Percentiles rank a stretch among this genome's conserved stretches.
Conservation (phyloP, 2,329 filamentous ascomycete genomes). For the Talaromyces albobiverticillius region DNA sequence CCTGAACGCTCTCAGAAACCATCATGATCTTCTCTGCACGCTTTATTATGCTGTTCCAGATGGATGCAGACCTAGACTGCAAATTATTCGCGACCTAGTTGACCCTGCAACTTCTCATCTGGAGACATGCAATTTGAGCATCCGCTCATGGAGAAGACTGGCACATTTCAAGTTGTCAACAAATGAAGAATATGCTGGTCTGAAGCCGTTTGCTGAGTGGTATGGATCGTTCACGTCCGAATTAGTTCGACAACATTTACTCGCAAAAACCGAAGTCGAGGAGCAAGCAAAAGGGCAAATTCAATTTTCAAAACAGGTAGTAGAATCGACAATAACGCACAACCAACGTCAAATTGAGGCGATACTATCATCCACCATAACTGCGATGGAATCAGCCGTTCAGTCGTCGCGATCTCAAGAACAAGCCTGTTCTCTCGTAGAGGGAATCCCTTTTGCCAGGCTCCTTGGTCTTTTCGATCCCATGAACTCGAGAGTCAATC, state of each 20-base stretch:
- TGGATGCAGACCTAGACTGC: constrained; percentile 51
- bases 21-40: constrained; percentile 60
- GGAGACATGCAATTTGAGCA: constrained; percentile 58
- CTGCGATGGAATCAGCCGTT: constrained; percentile 50
- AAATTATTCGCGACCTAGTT: constrained; percentile 53
- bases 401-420: constrained; percentile 38
- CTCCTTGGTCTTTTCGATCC: constrained; percentile 54
- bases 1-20: constrained; percentile 58
- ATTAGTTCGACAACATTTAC: constrained; percentile 53
- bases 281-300: constrained; percentile 43
- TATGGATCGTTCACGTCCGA: constrained; percentile 52
- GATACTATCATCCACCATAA: constrained; percentile 52
- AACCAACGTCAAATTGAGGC: constrained; percentile 59
- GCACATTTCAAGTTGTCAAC: constrained; percentile 56
- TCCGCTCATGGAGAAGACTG: constrained; percentile 58
- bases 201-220: constrained; percentile 54
- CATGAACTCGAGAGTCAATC: constrained; percentile 41
- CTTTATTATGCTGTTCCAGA: constrained; percentile 58
- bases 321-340: constrained; percentile 52
- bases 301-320: constrained; percentile 44
- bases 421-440: constrained; percentile 43
- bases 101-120: constrained; percentile 56
- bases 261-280: constrained; percentile 58
- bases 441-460: constrained; percentile 42
- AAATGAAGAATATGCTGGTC: constrained; percentile 42